phyloP scores from a whole-genome alignment of 495 filamentous ascomycete species.

The Podospora sp. region DNA sequence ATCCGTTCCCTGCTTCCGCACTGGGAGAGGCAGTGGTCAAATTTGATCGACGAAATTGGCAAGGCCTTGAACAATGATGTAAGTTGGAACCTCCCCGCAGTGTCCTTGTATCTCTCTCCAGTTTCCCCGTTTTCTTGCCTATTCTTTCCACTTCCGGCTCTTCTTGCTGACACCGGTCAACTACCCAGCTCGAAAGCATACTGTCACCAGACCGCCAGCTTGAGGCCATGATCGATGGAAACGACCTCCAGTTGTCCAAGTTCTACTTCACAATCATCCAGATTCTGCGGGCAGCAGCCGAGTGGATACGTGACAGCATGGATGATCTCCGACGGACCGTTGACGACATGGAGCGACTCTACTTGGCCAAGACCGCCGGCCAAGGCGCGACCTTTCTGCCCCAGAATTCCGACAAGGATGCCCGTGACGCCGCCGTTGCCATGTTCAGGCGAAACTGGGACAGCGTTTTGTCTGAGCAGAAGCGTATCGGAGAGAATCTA shows the following conservation, averaged over 20 bases:
- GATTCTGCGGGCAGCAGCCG: not conserved
- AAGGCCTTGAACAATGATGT: not conserved
- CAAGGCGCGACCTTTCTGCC: not conserved
- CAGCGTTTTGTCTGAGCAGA: not conserved
- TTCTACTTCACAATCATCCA: conserved; percentile 1
- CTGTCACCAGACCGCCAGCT: conserved; percentile 3
- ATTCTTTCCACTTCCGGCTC: not conserved
- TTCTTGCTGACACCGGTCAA: not conserved
- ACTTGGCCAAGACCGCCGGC: not conserved
- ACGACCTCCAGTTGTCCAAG: not conserved
- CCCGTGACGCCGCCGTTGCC: not conserved
- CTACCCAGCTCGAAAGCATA: not conserved
- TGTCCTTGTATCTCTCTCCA: too few species aligned
- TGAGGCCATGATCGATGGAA: conserved; percentile 3
- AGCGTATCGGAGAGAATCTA: not conserved
- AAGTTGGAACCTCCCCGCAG: not conserved
- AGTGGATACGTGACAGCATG: conserved; percentile 4
- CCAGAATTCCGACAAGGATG: not conserved
- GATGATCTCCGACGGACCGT: not conserved
- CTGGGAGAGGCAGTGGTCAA: conserved; percentile 6
- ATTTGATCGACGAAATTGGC: not conserved
- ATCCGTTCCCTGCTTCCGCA: conserved; percentile 5
- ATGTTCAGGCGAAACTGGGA: conserved; percentile 9
- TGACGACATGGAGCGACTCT: conserved; percentile 1
- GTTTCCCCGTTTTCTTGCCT: not conserved